Base-by-base conservation (phyloP, 306 rosid genomes). In the Parietaria judaica region DNA sequence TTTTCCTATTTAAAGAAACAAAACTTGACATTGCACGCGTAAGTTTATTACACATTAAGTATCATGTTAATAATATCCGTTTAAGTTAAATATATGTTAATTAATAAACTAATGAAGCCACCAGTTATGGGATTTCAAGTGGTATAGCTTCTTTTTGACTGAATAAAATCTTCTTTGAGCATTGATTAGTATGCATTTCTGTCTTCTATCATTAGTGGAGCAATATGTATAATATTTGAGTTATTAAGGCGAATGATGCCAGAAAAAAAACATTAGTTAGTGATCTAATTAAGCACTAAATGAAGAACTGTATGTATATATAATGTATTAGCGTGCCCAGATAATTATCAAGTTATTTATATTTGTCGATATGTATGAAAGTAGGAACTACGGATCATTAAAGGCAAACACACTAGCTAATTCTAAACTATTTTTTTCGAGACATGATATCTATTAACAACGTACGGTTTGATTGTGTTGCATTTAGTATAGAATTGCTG, bases 111-210 rank as follows among this genome's bases (percentile, higher is more conserved):
- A 62, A 34, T 9, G 2, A 8, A 62, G n/a, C n/a, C 49, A 35
- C 36, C 52, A 1, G 61, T 23, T 44, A 23, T 8, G 58, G 67
- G 56, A 65, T 58, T 14, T 54, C 58, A 16, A 16, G 48, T 15
- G 56, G 59, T 64, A 23, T 41, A 59, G 41, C 56, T 54, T 57
- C 41, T 72, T 72, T 60, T 51, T 34, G 58, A 60, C 54, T 34
- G 60, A 31, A 52, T 31, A 37, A 36, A 38, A 43, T 14, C 16
- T 47, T 36, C 6, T 65, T 50, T 43, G 37, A 23, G 58, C 67
- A 72, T 67, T 41, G 9, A 41, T 65, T 46, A 14, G 31, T 23
- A 23, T 23, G 31, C 31, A 23, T 23, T 23, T 23, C 31, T 41
- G 45, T 41, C 45, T 41, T 41, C 45, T 41, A 41, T 5, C 45